Percentiles rank a stretch among this genome's conserved stretches.
Conservation (phyloP, 2,329 filamentous ascomycete genomes). For the Chrysosporium keratinophilum region DNA sequence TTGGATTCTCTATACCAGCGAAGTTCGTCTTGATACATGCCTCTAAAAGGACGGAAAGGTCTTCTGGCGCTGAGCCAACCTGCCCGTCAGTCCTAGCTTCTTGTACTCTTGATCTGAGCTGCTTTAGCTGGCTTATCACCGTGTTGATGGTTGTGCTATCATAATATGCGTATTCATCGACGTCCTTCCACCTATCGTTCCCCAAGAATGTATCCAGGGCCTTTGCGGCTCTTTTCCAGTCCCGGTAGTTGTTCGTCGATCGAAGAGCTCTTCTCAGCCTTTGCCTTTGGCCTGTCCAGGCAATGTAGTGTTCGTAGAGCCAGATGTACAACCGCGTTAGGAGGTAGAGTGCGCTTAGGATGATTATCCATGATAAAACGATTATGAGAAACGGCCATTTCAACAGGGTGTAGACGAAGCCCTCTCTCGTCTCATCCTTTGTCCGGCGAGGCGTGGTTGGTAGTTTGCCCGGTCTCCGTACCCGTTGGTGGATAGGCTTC, state of each 20-base stretch:
- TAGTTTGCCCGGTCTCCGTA: conserved; percentile 43
- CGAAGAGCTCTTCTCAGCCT: conserved; percentile 60
- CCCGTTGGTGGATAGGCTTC: conserved; percentile 71
- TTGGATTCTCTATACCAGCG: conserved; percentile 82
- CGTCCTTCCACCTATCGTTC: conserved; percentile 46
- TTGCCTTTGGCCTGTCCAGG: conserved; percentile 75
- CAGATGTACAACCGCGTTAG: conserved; percentile 81
- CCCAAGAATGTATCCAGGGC: conserved; percentile 71
- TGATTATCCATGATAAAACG: conserved; percentile 68
- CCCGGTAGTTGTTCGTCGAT: conserved; percentile 60
- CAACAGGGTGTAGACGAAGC: conserved; percentile 74
- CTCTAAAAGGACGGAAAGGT: conserved; percentile 67
- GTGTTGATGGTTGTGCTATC: conserved; percentile 72
- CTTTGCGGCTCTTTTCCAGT: conserved; percentile 73
- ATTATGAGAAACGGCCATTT: conserved; percentile 85
- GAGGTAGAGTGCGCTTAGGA: conserved; percentile 64
- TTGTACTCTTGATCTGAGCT: conserved; percentile 33
- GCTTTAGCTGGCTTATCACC: conserved; percentile 62
- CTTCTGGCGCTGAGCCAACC: conserved; percentile 51
- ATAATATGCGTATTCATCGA: conserved; percentile 62
- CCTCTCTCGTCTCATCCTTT: conserved; percentile 88
- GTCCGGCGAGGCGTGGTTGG: conserved; percentile 44
- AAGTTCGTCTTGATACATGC: conserved; percentile 97
- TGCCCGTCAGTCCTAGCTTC: conserved; percentile 22
- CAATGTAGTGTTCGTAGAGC: conserved; percentile 80